Evolutionary conservation across 2,329 filamentous ascomycete genomes (phyloP), one percentile per base, ranked within the genome.

Genomic region (Beauveria medogensis): DNA sequence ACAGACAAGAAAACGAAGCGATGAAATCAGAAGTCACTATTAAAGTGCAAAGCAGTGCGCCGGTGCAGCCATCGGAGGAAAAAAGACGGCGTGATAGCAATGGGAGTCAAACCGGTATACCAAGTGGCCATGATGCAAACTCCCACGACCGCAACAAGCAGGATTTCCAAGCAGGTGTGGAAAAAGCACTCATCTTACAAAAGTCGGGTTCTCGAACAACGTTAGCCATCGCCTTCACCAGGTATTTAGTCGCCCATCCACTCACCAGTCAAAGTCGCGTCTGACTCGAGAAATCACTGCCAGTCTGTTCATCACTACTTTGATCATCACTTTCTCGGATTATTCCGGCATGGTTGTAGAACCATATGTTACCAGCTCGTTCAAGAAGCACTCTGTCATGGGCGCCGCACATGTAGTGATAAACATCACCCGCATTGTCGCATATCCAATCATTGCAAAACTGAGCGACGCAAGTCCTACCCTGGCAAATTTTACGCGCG

Each of bases 371-470:
- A 72, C 72, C 0, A 72, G 70, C 44, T 65, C 65, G 14, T 83
- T 81, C 60, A 68, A 74, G 41, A 69, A 73, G 16, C 81, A 83
- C 65, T 81, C 80, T 5, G 71, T 81, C 5, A 70, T 81, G 26
- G 75, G 77, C 2, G 76, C 80, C 3, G 75, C 79, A 37, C 73
- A 76, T 47, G 78, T 83, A 54, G 75, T 83, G 0, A 70, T 77
- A 3, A 76, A 72, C 50, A 75, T 79, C 46, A 79, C 81, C 43
- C 69, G 72, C 65, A 79, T 82, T 26, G 79, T 83, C 3, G 77
- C 81, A 8, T 84, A 84, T 65, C 81, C 84, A 5, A 80, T 84
- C 9, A 77, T 86, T 71, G 82, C 83, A 30, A 86, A 86, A 67
- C 74, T 85, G 26, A 77, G 83, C 51, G 80, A 86, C 68, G 71